A percentile compares a stretch with the other conserved stretches of the same genome.
Evolutionary conservation across 2,329 filamentous ascomycete genomes (phyloP).

Genomic region (Fusarium redolens): DNA sequence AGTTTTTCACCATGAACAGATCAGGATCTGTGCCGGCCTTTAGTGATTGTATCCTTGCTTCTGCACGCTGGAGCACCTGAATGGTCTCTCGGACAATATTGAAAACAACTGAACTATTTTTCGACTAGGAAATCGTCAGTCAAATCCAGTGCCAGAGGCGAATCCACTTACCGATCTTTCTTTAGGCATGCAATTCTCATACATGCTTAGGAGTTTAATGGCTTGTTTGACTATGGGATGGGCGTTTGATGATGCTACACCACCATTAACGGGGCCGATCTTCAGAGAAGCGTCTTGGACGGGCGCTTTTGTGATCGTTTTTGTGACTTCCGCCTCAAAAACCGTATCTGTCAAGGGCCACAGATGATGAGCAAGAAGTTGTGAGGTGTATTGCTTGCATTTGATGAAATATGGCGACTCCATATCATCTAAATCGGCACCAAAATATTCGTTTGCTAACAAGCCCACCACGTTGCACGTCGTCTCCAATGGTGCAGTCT

Average conservation of each 20-base stretch:
- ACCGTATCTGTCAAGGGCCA: slow-evolving; percentile 66
- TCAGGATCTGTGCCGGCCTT: slow-evolving; percentile 76
- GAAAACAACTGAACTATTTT: slow-evolving; percentile 68
- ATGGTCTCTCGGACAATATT: slow-evolving; percentile 92
- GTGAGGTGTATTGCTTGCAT: slow-evolving; percentile 66
- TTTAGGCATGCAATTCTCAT: slow-evolving; percentile 73
- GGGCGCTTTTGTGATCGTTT: slow-evolving; percentile 62
- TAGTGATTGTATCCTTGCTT: slow-evolving; percentile 74
- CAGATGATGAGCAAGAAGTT: slow-evolving; percentile 66
- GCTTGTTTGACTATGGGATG: slow-evolving; percentile 69
- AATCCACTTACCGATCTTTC: slow-evolving; percentile 66
- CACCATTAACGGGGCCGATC: slow-evolving; percentile 61
- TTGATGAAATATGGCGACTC: slow-evolving; percentile 64
- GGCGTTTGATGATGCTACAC: slow-evolving; percentile 66
- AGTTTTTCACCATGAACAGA: slow-evolving; percentile 93
- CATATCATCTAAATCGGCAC: slow-evolving; percentile 68
- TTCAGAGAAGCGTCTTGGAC: slow-evolving; percentile 61
- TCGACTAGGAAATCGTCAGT: slow-evolving; percentile 43
- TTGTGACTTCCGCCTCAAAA: slow-evolving; percentile 67
- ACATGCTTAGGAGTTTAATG: slow-evolving; percentile 69
- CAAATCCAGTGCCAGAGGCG: not conserved
- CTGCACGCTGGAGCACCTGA: slow-evolving; percentile 81
- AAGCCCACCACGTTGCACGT: slow-evolving; percentile 68
- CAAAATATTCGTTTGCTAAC: slow-evolving; percentile 68
- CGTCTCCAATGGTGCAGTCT: slow-evolving; percentile 59